Evolutionary conservation across 1,284 basidiomycete genomes (phyloP), one percentile per base, ranked within the genome.

Genomic region (Ganoderma resinaceum): DNA sequence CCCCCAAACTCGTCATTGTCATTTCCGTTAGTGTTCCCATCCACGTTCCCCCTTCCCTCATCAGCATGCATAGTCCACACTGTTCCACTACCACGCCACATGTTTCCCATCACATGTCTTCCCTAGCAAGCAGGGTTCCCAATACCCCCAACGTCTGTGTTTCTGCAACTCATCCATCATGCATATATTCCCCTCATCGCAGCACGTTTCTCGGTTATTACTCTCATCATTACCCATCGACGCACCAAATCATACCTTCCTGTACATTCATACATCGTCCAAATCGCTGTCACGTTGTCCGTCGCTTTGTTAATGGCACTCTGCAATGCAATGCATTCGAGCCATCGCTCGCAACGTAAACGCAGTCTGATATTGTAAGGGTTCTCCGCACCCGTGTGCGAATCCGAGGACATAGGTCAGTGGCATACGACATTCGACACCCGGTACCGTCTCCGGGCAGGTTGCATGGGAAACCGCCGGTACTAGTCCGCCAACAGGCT

Each of bases 101-200:
- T 49, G 63, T 65, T 66, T 58, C 63, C 52, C 70, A 59, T 46
- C 49, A 31, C 70, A 68, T 69, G 63, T 66, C 31, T 69, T 66
- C 63, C 66, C 62, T 71, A 68, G 70, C 70, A 71, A 68, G 72
- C 71, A 68, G 64, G 70, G 65, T 69, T 64, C 67, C 46, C 33
- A 35, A 35, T 58, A 58, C 55, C 55, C 46, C 33, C 31, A 35
- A 35, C 55, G 18, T 58, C 33, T 58, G 62, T 66, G 61, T 68
- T 61, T 57, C 63, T 58, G 29, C 29, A 9, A 12, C 35, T 37
- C 57, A 67, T 46, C n/a, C 37, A 37, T 65, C 42, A 43, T 59
- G 46, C 55, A 35, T 35, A 20, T 16, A n/a, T 38, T 40, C 57
- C 65, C 46, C 53, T 58, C 67, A 42, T 40, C 37, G 58, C 58